Percentiles rank a stretch among this genome's conserved stretches.
Conservation (phyloP, 2,329 filamentous ascomycete genomes). For the Xylariales sp. region DNA sequence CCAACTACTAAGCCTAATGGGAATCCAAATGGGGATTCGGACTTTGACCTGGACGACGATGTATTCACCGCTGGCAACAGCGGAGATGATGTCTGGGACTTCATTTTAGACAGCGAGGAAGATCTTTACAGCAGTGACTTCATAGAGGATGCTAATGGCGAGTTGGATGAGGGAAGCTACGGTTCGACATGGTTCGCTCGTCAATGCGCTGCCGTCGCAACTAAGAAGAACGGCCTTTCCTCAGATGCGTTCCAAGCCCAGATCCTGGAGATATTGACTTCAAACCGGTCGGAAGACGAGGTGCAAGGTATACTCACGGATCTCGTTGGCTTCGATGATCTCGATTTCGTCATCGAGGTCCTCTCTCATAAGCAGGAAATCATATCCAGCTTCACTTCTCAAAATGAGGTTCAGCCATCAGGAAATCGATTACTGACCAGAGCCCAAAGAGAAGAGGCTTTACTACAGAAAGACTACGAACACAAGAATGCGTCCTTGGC, state of each 20-base stretch:
- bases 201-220: slow-evolving; percentile 64
- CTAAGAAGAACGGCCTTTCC: slow-evolving; percentile 61
- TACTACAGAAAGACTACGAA: slow-evolving; percentile 70
- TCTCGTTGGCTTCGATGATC: slow-evolving; percentile 84
- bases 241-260: slow-evolving; percentile 70
- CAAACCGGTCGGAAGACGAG: slow-evolving; percentile 69
- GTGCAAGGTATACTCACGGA: slow-evolving; percentile 89
- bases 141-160: slow-evolving; percentile 40
- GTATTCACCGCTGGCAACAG: slow-evolving; percentile 53
- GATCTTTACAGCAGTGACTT: slow-evolving; percentile 62
- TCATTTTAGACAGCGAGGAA: slow-evolving; percentile 71
- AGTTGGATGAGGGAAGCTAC: slow-evolving; percentile 34
- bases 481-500: slow-evolving; percentile 76
- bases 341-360: slow-evolving; percentile 91
- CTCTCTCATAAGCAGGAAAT: slow-evolving; percentile 72
- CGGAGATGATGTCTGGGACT: slow-evolving; percentile 86
- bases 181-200: slow-evolving; percentile 65
- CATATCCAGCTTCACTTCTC: slow-evolving; percentile 38
- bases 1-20: slow-evolving; percentile 34
- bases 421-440: slow-evolving; percentile 61
- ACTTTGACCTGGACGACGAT: slow-evolving; percentile 61
- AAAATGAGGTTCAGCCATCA: slow-evolving; percentile 28
- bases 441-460: slow-evolving; percentile 71
- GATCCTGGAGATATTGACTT: slow-evolving; percentile 67
- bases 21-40: slow-evolving; percentile 45